phyloP scores from a whole-genome alignment of 2,329 filamentous ascomycete genomes.

The Colletotrichum sp. region DNA sequence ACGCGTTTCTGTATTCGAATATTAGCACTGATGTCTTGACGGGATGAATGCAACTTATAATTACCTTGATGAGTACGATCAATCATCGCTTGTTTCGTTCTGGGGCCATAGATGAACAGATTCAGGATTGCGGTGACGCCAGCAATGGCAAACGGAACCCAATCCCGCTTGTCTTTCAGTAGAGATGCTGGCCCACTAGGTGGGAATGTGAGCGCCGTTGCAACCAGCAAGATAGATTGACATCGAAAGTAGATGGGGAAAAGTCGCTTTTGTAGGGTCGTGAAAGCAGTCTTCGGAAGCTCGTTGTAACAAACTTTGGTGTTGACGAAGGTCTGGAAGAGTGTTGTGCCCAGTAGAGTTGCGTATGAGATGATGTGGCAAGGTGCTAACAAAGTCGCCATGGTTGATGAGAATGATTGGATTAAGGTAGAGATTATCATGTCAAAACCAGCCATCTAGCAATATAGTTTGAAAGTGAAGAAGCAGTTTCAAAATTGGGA shows the following conservation, averaged over 20 bases:
- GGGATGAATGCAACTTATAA: accelerated
- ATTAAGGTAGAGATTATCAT: not conserved
- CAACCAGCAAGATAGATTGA: conserved; percentile 37
- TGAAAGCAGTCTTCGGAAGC: conserved; percentile 39
- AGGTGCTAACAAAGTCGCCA: conserved; percentile 30
- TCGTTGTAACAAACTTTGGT: conserved; percentile 38
- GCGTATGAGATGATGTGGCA: conserved; percentile 44
- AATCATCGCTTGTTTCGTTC: conserved; percentile 35
- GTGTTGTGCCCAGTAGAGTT: conserved; percentile 40
- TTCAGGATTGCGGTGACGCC: conserved; percentile 36
- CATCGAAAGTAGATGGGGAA: conserved; percentile 46
- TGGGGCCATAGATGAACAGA: conserved; percentile 39
- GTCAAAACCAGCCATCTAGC: not conserved
- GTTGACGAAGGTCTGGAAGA: conserved; percentile 43
- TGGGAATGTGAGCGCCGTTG: conserved; percentile 38
- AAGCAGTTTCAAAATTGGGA: not conserved
- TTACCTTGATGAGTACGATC: conserved; percentile 34
- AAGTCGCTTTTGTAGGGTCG: conserved; percentile 41
- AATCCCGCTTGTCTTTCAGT: conserved; percentile 30
- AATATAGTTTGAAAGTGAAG: not conserved
- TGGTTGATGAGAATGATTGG: not conserved
- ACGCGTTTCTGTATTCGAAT: conserved; percentile 18
- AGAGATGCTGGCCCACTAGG: conserved; percentile 33
- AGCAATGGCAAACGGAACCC: conserved; percentile 38
- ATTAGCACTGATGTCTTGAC: not conserved